phyloP scores from a whole-genome alignment of 176 grass and related monocot genomes.

The Dactylis glomerata region DNA sequence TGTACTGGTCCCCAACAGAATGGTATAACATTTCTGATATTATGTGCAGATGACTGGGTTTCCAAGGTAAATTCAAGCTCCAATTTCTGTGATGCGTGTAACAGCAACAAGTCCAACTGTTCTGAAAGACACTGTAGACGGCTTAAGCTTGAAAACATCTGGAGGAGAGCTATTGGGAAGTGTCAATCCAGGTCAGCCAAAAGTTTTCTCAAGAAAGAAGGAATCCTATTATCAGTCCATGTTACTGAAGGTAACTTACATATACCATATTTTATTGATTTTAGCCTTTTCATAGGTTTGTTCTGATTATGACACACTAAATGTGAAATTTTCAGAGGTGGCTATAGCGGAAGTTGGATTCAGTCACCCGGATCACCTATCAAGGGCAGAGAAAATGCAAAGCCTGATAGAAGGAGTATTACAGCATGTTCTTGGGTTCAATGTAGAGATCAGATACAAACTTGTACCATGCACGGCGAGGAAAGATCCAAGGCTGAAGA shows the following conservation, averaged over 20 bases:
- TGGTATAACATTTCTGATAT: conserved; percentile 22
- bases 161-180: conserved; percentile 68
- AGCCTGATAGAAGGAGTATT: conserved; percentile 61
- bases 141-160: conserved; percentile 88
- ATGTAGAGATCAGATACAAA: conserved; percentile 86
- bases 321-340: conserved; percentile 61
- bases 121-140: conserved; percentile 73
- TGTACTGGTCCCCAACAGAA: background rate
- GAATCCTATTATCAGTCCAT: conserved; percentile 71
- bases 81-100: conserved; percentile 73
- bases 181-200: conserved; percentile 81
- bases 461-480: conserved; percentile 42
- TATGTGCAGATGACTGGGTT: conserved; percentile 67
- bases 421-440: conserved; percentile 78
- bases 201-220: conserved; percentile 90
- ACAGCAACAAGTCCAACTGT: conserved; percentile 76
- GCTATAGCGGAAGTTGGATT: conserved; percentile 94
- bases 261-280: conserved; percentile 10
- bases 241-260: conserved; percentile 73
- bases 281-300: conserved; percentile 11
- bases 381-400: conserved; percentile 82
- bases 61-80: conserved; percentile 68
- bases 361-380: conserved; percentile 72
- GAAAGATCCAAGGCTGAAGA: conserved; percentile 68
- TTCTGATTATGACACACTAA: conserved; percentile 13